Base-by-base conservation (phyloP, 2,329 filamentous ascomycete species). In the Alternaria brassicicola region DNA sequence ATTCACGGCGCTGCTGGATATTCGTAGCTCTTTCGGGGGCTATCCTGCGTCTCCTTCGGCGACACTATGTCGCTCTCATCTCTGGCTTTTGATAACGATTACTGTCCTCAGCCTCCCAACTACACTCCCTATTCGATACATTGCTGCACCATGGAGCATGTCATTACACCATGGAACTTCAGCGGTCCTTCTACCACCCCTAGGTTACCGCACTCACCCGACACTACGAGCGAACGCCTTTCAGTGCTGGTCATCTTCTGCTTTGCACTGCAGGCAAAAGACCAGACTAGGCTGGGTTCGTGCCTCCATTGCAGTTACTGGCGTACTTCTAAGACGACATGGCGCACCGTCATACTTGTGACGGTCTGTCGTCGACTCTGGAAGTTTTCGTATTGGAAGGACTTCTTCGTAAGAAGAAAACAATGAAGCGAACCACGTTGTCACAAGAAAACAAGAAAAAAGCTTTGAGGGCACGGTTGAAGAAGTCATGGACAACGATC, bases 201-300 rank as follows among this genome's bases (percentile, higher is more conserved):
- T 43, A 38, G 61, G 61, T 62, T 57, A 62, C 57, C 61, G 63
- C 62, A 65, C 41, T 56, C 25, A 47, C 21, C 12, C 61, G 66
- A 67, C 64, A 64, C 67, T 67, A 68, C 65, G 56, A 10, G 55
- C 60, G 48, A 64, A 69, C 70, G 69, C 69, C 59, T 33, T 15
- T 69, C 47, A 73, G 52, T 41, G 69, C 73, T 75, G 70, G 72
- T 75, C 72, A 72, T 62, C 67, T 64, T 69, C 59, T 58, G 60
- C 23, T 39, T 55, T 51, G 51, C 57, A 46, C 45, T 19, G 55
- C 28, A 39, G 52, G 41, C 19, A 30, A 52, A 59, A 62, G 64
- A 63, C 72, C 56, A 12, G 74, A 70, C 73, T 67, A 74, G 69
- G 71, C 71, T 67, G 64, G 66, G 59, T 47, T 55, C 39, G 19